phyloP scores from a whole-genome alignment of 352 stramenopile genomes.

The Phytopythium oedochilum region DNA sequence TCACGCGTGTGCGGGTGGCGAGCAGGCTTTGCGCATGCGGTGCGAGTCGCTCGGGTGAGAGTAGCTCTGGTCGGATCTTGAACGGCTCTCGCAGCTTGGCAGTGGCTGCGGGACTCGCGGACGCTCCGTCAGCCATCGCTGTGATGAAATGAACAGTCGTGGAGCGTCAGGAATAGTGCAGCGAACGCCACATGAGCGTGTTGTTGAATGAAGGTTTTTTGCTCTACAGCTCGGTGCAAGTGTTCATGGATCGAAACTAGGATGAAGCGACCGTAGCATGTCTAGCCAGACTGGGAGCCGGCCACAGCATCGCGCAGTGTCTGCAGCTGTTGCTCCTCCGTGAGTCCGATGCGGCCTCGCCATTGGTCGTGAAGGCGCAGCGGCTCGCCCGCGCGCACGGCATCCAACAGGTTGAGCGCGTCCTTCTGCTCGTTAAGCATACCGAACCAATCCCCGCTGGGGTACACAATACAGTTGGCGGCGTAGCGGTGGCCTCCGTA shows the following conservation, averaged over 20 bases:
- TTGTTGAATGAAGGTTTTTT: too few relatives aligned
- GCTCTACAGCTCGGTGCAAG: too few relatives aligned
- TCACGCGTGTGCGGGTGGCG: slow-evolving; percentile 19
- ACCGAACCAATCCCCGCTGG: slow-evolving; percentile 73
- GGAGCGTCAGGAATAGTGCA: background rate
- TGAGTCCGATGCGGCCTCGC: slow-evolving; percentile 56
- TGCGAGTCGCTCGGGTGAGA: slow-evolving; percentile 26
- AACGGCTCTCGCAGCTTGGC: slow-evolving; percentile 23
- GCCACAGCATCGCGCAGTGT: slow-evolving; percentile 25
- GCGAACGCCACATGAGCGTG: too few relatives aligned
- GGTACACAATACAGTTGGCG: slow-evolving; percentile 68
- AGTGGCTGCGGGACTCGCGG: background rate
- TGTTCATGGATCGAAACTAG: too few relatives aligned
- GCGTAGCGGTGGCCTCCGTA: slow-evolving; percentile 74
- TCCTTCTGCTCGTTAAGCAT: slow-evolving; percentile 56
- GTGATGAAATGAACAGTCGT: background rate
- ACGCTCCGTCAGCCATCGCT: background rate
- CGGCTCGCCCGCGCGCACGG: slow-evolving; percentile 33
- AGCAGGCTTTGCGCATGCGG: slow-evolving; percentile 29
- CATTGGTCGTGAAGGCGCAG: slow-evolving; percentile 47
- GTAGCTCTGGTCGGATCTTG: slow-evolving; percentile 33
- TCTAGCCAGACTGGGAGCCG: background rate
- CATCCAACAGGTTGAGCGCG: slow-evolving; percentile 32
- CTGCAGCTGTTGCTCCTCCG: slow-evolving; percentile 44
- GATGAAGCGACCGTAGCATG: background rate